A percentile compares a stretch with the other conserved stretches of the same genome.
phyloP scores from a whole-genome alignment of 306 rosid genomes.

The Canavalia gladiata region DNA sequence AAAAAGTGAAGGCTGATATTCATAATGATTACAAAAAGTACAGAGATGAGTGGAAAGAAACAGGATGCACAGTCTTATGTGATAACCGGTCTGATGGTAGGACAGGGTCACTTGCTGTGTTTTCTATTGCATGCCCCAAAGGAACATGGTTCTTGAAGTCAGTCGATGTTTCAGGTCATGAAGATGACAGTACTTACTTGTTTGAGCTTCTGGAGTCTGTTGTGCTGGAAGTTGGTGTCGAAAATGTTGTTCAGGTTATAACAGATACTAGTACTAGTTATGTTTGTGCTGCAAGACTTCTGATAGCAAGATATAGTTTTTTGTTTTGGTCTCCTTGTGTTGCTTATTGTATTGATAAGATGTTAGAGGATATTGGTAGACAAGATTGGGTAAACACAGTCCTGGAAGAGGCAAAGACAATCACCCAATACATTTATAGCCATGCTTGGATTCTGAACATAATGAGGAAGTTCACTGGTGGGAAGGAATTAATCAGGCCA shows the following conservation, averaged over 20 bases:
- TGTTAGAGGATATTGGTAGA: constrained; percentile 74
- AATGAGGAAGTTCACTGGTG: constrained; percentile 71
- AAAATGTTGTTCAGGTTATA: constrained; percentile 80
- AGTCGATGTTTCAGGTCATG: constrained; percentile 66
- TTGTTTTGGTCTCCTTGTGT: constrained; percentile 87
- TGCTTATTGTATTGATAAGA: constrained; percentile 67
- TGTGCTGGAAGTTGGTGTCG: constrained; percentile 71
- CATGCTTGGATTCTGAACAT: constrained; percentile 64
- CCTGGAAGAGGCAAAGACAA: constrained; percentile 71
- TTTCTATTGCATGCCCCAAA: constrained; percentile 66
- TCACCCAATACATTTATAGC: constrained; percentile 60
- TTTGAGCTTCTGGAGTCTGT: constrained; percentile 69
- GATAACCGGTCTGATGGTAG: constrained; percentile 68
- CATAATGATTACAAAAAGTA: constrained; percentile 59
- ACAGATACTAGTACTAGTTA: constrained; percentile 66
- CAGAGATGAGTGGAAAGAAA: constrained; percentile 76
- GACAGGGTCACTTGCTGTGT: constrained; percentile 60
- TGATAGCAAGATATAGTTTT: constrained; percentile 69
- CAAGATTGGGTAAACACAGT: constrained; percentile 71
- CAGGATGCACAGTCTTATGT: constrained; percentile 73
- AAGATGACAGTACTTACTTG: constrained; percentile 62
- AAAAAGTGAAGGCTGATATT: constrained; percentile 66
- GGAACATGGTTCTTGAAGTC: constrained; percentile 70
- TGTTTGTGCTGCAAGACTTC: constrained; percentile 67
- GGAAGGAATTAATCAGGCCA: constrained; percentile 69